Evolutionary conservation across 2,329 filamentous ascomycete species (phyloP), one percentile per base, ranked within the genome.

Genomic region (Trichoderma breve): DNA sequence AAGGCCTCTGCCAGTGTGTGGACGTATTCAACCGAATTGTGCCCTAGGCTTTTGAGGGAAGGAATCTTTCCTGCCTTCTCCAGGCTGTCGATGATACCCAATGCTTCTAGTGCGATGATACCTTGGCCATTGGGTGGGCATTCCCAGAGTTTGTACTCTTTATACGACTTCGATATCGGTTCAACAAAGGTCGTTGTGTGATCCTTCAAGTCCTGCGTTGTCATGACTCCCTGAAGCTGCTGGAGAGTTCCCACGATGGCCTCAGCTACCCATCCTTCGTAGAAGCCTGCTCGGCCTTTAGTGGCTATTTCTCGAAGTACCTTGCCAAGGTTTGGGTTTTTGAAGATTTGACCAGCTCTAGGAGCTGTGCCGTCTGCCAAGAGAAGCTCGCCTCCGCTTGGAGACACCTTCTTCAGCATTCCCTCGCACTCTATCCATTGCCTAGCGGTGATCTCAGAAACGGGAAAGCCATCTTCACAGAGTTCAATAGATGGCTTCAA

Each of bases 251-350:
- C 24, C 11, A 39, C 32, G 24, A 71, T 71, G 9, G 61, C 51
- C n/a, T 71, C 61, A 26, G 69, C 69, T 24, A 71, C 69, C 62
- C 69, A 67, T 7, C 69, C 69, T 5, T 65, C 51, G 21, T 71
- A 71, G 32, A 71, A 71, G 6, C 61, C 69, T 26, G 60, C 26
- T 21, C 14, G 60, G 11, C 69, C 69, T n/a, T 71, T 65, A 32
- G 51, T 43, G 21, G 61, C 61, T 26, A 71, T 58, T 43, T 65
- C 60, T 34, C 47, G 60, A 18, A 71, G 62, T 6, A 71, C 69
- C 11, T 67, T 67, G 43, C 12, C 69, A 15, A 67, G 51, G 7
- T 58, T 65, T 2, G 62, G 62, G 8, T 71, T 71, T 34, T 51
- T 65, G 53, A 71, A 66, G 26, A 71, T 39, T 15, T 71, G 61